Base-by-base conservation (phyloP, 2,329 filamentous ascomycete species). In the Alternaria ethzedia region DNA sequence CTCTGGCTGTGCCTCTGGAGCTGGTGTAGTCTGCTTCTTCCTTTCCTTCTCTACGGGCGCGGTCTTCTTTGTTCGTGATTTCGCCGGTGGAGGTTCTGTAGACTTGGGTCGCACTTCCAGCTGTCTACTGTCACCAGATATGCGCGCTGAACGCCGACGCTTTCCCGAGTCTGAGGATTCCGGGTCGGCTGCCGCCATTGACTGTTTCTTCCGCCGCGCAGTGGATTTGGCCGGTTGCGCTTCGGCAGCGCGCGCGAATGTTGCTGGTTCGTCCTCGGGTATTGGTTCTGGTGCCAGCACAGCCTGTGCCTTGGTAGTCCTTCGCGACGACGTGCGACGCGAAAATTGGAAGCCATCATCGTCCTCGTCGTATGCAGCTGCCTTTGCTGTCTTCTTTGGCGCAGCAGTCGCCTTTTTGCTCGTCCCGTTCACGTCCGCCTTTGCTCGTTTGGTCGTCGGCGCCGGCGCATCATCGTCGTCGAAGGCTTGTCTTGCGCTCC, bases 341-440 rank as follows among this genome's bases (percentile, higher is more conserved):
- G 81, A 79, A 63, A 85, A 86, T 45, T 80, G 76, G 68, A 86
- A 86, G 28, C 79, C 84, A 59, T 84, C 83, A 58, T 82, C 83
- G 32, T 83, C 75, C 70, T 85, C 82, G 20, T 82, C 80, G 64
- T 83, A 83, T 55, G 81, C 82, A 74, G 78, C 76, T 54, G 71
- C 67, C 68, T 79, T 82, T 41, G 78, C 64, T 43, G 75, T 72
- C 71, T 79, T 81, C 69, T 72, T 81, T 36, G 71, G 67, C 57
- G 77, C 74, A 47, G 75, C 71, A 49, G 76, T 80, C 51, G 69
- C 67, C 64, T 72, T 77, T 68, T 79, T 82, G 57, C 63, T 75
- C 45, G 78, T 68, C n/a, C 77, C 79, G 59, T 77, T 79, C 64
- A 75, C 60, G 54, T 82, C 80, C 57, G 77, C 77, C 75, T 77